Base-by-base conservation (phyloP, 2,329 filamentous ascomycete species). In the Xylariaceae sp. region DNA sequence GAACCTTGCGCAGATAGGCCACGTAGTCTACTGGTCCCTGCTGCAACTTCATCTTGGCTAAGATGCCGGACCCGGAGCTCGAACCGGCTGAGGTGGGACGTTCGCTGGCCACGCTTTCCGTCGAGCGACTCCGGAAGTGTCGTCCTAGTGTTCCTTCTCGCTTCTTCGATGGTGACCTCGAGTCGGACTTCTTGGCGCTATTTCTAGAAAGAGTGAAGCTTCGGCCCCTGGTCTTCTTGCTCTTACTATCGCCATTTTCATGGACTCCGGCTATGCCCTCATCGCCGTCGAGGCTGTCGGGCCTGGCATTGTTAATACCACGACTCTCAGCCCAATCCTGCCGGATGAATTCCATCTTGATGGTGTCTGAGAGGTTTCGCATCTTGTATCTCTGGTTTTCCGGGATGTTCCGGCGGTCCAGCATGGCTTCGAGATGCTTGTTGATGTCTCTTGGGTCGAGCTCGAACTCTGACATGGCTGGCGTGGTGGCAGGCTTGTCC, bases 381-480 rank as follows among this genome's bases (percentile, higher is more conserved):
- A 98, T 95, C 63, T 93, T 93, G 58, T 90, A 87, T 35, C 90
- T 75, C 68, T 94, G 88, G 44, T 94, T 84, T 52, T 93, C 85
- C 3, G 90, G 89, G 35, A 96, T 94, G 51, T 96, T 94, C 43
- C 90, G 76, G 13, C 89, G 79, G 55, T 94, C 87, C 59, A 94
- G 57, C 59, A 77, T 70, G 3, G 71, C 75, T 48, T 80, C 75
- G 30, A 77, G 67, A 42, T 77, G 72, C 37, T 59, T 61, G 40
- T 74, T 65, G 25, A 78, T 70, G 41, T 77, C 65, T 46, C 67
- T 63, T n/a, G 67, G 64, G 35, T 72, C 63, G 19, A 77, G 59
- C n/a, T 47, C 39, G 6, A 53, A 53, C 29, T 84, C 81, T 41
- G 38, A 58, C 15, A 43, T 39, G 1, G 56, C 58, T n/a, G n/a